Evolutionary conservation across 139 green algal genomes (phyloP).

Genomic region (Picochlorum sp.): DNA sequence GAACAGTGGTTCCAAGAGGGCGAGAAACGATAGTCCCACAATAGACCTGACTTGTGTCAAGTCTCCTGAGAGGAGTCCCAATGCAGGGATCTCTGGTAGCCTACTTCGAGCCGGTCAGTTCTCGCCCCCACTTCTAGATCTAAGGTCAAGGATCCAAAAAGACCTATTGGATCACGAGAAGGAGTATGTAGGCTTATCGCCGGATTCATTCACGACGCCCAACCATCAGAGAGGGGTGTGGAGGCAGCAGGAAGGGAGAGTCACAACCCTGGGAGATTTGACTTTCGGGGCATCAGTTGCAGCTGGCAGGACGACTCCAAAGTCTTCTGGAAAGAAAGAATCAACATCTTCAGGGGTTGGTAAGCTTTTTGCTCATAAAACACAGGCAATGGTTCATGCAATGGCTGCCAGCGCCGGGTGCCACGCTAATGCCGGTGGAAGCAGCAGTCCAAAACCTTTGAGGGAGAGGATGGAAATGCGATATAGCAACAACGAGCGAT

Average conservation of each 20-base stretch:
- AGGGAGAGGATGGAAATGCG: not conserved
- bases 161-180: too few species aligned
- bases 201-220: too few species aligned
- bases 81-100: too few species aligned
- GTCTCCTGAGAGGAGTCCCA: too few species aligned
- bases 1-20: too few species aligned
- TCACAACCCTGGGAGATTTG: not conserved
- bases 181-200: too few species aligned
- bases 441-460: not conserved
- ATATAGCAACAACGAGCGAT: not conserved
- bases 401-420: not conserved
- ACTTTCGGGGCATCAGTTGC: conserved; percentile 1
- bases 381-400: not conserved
- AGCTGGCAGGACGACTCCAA: conserved; percentile 3
- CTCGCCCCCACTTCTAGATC: too few species aligned
- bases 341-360: not conserved
- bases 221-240: not conserved
- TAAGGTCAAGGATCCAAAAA: too few species aligned
- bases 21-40: too few species aligned
- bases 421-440: not conserved
- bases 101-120: too few species aligned
- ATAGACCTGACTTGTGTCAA: too few species aligned
- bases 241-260: conserved; percentile 1
- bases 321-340: not conserved
- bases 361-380: conserved; percentile 1